Conservation (phyloP, 352 stramenopile species). For the Thraustochytrium sp. region DNA sequence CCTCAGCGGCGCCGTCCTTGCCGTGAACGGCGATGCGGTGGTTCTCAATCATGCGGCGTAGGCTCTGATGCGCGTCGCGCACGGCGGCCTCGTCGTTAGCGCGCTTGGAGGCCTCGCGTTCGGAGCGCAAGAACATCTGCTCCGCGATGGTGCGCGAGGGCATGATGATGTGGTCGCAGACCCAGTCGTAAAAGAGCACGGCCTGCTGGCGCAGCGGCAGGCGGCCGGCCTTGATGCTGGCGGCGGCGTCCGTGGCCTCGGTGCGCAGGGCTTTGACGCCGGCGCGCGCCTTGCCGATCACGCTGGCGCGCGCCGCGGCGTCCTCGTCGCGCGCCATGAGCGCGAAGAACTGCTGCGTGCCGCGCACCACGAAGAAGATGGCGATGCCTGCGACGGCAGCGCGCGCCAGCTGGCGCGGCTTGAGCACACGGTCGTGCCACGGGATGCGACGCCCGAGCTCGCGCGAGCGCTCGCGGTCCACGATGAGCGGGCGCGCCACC, state of each 20-base stretch:
- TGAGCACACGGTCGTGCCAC: not conserved
- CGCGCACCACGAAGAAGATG: not conserved
- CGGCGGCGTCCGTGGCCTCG: not conserved
- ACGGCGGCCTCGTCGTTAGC: not conserved
- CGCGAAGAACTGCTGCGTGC: not conserved
- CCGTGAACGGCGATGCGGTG: not conserved
- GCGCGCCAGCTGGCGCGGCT: not conserved
- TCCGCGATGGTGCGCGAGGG: not conserved
- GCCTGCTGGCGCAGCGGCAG: not conserved
- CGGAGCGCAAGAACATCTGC: conserved; percentile 32
- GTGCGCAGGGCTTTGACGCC: not conserved
- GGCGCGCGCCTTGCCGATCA: not conserved
- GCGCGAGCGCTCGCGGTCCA: too few relatives aligned
- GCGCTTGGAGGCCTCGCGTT: not conserved
- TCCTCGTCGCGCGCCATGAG: not conserved
- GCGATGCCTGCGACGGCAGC: not conserved
- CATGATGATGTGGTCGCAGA: conserved; percentile 6
- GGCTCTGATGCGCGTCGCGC: not conserved
- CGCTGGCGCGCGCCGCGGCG: not conserved
- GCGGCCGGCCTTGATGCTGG: not conserved
- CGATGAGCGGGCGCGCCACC: too few relatives aligned
- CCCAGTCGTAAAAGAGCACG: conserved; percentile 15
- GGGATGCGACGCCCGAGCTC: too few relatives aligned
- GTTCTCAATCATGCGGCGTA: conserved; percentile 25
- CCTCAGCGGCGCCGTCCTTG: not conserved